Percentiles rank a stretch among this genome's conserved stretches.
Evolutionary conservation across 2,329 filamentous ascomycete genomes (phyloP).

Genomic region (Sporothrix curviconia): DNA sequence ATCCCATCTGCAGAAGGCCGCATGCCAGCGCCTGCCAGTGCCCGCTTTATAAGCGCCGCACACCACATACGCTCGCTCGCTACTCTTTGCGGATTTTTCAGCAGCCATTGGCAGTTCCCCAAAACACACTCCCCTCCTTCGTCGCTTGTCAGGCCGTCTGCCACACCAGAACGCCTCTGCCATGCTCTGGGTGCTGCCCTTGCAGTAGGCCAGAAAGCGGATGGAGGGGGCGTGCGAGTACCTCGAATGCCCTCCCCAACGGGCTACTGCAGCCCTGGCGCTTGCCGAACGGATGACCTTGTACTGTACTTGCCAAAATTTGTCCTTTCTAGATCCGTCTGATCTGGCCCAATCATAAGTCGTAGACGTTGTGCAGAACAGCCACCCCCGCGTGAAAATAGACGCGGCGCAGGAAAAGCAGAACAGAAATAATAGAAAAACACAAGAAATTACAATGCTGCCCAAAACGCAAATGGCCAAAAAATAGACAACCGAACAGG

Average conservation of each 20-base stretch:
- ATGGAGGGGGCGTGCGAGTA: constrained; percentile 15
- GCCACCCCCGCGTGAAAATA: no score
- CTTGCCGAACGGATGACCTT: constrained; percentile 21
- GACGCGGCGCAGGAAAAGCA: constrained; percentile 22
- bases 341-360: constrained; percentile 47
- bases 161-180: neutral
- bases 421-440: neutral
- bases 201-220: constrained; percentile 12
- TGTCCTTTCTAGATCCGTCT: constrained; percentile 28
- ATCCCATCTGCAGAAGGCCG: neutral
- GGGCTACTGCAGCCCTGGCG: constrained; percentile 26
- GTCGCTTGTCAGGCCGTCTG: constrained; percentile 8
- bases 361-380: constrained; percentile 44
- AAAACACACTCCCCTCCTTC: constrained; percentile 18
- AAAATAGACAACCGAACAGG: no score
- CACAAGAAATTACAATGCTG: constrained; percentile 6
- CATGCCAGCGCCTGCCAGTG: constrained; percentile 3
- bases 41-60: constrained; percentile 12
- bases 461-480: constrained; percentile 1
- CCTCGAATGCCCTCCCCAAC: constrained; percentile 7
- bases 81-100: neutral
- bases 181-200: constrained; percentile 7
- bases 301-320: constrained; percentile 38
- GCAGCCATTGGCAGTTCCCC: neutral
- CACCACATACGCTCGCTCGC: neutral